These are phyloP conservation scores for Ustilago crameri DNA, from an alignment of 1,284 basidiomycete genomes.

Conservation along the genomic window DNA sequence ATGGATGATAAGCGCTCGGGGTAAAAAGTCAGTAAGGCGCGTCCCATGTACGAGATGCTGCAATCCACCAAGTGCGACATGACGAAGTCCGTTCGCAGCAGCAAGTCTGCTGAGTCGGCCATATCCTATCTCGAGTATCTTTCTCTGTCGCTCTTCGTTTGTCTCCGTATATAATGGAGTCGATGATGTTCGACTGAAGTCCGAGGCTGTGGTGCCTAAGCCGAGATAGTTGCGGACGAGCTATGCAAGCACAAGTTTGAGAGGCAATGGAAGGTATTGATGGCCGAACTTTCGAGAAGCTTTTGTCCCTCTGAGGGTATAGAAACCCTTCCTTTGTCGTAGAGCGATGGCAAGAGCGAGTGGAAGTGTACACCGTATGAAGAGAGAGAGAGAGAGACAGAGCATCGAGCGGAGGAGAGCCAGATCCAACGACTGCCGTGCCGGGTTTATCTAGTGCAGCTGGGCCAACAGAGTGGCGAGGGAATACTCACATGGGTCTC, in stretches of 20 bases:
- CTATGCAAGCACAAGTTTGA: too few relatives aligned
- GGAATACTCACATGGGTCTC: slow-evolving; percentile 54
- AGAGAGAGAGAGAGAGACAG: neutral
- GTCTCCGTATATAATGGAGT: too few relatives aligned
- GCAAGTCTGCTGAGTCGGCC: slow-evolving; percentile 7
- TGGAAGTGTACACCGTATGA: too few relatives aligned
- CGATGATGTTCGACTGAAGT: too few relatives aligned
- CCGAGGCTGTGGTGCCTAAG: too few relatives aligned
- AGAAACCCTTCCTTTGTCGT: neutral
- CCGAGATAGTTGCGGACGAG: too few relatives aligned
- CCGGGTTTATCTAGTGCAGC: neutral
- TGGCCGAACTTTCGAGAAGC: too few relatives aligned
- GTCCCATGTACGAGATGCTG: slow-evolving; percentile 19
- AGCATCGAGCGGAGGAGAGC: neutral
- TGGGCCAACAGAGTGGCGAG: neutral
- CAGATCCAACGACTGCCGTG: neutral
- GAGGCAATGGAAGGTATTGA: too few relatives aligned
- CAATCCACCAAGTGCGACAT: slow-evolving; percentile 25
- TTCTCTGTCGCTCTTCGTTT: neutral
- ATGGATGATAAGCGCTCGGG: slow-evolving; percentile 6
- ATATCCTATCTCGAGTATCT: neutral
- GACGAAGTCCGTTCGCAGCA: slow-evolving; percentile 4
- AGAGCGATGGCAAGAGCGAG: neutral
- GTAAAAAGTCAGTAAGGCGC: slow-evolving; percentile 25
- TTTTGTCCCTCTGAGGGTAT: too few relatives aligned